Conservation (phyloP, 129 eudicot species). For the Pulicaria dysenterica region DNA sequence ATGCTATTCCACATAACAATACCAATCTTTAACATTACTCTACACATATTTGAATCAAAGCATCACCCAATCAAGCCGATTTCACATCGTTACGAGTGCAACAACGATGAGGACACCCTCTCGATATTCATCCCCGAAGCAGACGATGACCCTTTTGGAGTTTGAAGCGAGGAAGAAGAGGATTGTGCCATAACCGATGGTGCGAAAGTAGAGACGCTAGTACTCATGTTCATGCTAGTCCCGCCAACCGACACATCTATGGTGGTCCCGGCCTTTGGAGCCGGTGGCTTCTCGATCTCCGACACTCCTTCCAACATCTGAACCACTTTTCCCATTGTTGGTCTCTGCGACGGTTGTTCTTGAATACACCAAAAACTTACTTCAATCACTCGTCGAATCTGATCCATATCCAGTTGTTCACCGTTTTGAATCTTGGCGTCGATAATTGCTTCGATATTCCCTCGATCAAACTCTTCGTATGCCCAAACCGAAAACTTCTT, state of each 20-base stretch:
- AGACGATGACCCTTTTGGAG: slow-evolving; percentile 48
- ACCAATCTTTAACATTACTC: slow-evolving; percentile 14
- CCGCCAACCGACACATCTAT: slow-evolving; percentile 57
- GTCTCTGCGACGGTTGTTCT: slow-evolving; percentile 88
- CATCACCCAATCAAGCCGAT: not conserved
- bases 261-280: slow-evolving; percentile 56
- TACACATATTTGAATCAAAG: not conserved
- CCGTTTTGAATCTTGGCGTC: slow-evolving; percentile 48
- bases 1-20: slow-evolving; percentile 8
- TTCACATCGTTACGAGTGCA: slow-evolving; percentile 40
- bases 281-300: slow-evolving; percentile 74
- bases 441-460: slow-evolving; percentile 50
- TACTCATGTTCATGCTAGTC: slow-evolving; percentile 43
- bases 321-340: slow-evolving; percentile 91
- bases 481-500: slow-evolving; percentile 87
- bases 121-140: slow-evolving; percentile 62
- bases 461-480: slow-evolving; percentile 78
- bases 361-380: slow-evolving; percentile 96
- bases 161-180: slow-evolving; percentile 60
- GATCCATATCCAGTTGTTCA: slow-evolving; percentile 62
- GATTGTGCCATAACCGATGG: slow-evolving; percentile 54
- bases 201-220: slow-evolving; percentile 65
- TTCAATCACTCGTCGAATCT: slow-evolving; percentile 56
- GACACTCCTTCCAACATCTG: slow-evolving; percentile 87
- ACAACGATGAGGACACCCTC: slow-evolving; percentile 51